These are phyloP conservation scores for Ajuga reptans DNA, from an alignment of 305 asterid species.

Conservation along the genomic window DNA sequence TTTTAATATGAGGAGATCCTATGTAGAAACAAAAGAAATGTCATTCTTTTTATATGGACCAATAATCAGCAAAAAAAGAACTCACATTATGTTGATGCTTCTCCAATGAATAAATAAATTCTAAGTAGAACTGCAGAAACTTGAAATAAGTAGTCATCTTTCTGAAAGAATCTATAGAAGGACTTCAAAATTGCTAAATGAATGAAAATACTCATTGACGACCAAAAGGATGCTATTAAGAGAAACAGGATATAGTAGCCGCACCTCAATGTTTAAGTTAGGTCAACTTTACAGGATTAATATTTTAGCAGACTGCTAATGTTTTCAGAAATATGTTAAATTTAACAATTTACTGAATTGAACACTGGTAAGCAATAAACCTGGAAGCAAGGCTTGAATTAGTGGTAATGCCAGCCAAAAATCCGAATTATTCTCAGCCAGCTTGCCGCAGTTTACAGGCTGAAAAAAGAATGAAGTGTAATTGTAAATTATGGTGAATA, in stretches of 20 bases:
- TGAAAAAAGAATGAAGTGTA: conserved; percentile 33
- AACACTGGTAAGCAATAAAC: conserved; percentile 33
- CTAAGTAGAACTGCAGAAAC: background rate
- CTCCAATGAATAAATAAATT: background rate
- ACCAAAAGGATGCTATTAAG: background rate
- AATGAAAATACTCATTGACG: background rate
- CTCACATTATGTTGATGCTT: background rate
- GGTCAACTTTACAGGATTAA: conserved; percentile 8
- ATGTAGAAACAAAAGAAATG: background rate
- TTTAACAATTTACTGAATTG: conserved; percentile 18
- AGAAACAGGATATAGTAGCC: background rate
- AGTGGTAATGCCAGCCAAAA: conserved; percentile 85
- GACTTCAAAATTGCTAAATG: background rate
- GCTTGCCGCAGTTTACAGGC: conserved; percentile 80
- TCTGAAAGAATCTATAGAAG: background rate
- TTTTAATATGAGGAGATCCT: background rate
- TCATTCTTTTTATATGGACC: background rate
- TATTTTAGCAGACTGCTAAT: conserved; percentile 4
- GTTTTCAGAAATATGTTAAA: background rate
- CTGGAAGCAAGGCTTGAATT: conserved; percentile 93
- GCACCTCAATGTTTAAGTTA: background rate
- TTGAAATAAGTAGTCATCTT: background rate
- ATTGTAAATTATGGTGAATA: conserved; percentile 14
- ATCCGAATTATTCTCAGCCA: conserved; percentile 64
- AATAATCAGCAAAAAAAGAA: background rate